phyloP scores from a whole-genome alignment of 1,284 basidiomycete species.

The Volvariella surrecta region DNA sequence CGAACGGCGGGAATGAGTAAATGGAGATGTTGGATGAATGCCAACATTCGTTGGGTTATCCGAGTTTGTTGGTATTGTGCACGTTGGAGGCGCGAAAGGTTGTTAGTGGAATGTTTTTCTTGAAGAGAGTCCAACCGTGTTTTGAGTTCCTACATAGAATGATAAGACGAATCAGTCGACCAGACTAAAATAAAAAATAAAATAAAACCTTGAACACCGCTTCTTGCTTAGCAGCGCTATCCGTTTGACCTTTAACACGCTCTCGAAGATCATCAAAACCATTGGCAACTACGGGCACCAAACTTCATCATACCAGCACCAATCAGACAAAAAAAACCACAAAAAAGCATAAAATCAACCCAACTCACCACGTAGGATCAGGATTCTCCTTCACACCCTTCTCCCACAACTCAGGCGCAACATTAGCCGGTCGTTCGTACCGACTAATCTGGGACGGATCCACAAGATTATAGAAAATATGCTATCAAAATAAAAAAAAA shows the following conservation, averaged over 20 bases:
- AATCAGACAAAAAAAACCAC: slow-evolving; percentile 4
- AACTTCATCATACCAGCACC: slow-evolving; percentile 29
- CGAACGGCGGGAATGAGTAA: slow-evolving; percentile 73
- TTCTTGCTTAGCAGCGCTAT: slow-evolving; percentile 67
- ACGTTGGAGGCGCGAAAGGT: slow-evolving; percentile 60
- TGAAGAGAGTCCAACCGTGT: slow-evolving; percentile 55
- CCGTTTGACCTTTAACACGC: slow-evolving; percentile 72
- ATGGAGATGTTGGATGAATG: slow-evolving; percentile 70
- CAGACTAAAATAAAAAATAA: slow-evolving; percentile 4
- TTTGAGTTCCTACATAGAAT: slow-evolving; percentile 50
- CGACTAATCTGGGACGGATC: slow-evolving; percentile 61
- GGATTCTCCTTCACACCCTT: slow-evolving; percentile 79
- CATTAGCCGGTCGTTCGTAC: slow-evolving; percentile 71
- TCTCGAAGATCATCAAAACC: slow-evolving; percentile 80
- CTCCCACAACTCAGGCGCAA: slow-evolving; percentile 75
- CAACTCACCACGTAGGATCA: slow-evolving; percentile 64
- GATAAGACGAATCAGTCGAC: slow-evolving; percentile 15
- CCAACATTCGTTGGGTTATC: slow-evolving; percentile 66
- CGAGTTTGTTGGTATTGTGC: slow-evolving; percentile 65
- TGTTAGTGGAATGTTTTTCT: slow-evolving; percentile 61
- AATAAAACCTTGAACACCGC: slow-evolving; percentile 52
- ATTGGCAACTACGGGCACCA: slow-evolving; percentile 76
- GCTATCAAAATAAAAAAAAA: slow-evolving; percentile 32
- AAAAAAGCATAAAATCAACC: background rate
- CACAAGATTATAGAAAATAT: slow-evolving; percentile 84